These are phyloP conservation scores for Trichoderma sp. DNA, from an alignment of 2,329 filamentous ascomycete species.

Conservation along the genomic window DNA sequence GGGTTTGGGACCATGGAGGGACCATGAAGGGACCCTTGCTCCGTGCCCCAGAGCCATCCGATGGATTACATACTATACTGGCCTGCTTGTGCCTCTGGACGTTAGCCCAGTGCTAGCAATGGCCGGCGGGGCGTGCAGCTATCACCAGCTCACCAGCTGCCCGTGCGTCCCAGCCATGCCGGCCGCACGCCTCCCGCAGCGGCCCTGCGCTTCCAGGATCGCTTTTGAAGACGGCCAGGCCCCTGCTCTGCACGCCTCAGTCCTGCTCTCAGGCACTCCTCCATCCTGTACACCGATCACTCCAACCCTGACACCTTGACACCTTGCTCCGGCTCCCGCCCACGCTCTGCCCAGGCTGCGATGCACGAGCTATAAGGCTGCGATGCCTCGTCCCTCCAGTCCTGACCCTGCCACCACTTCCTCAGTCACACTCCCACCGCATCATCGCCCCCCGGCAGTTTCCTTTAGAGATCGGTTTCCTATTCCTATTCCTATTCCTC, in stretches of 20 bases:
- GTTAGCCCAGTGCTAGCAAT: not conserved
- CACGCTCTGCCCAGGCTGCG: constrained; percentile 35
- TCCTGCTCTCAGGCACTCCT: constrained; percentile 10
- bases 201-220: constrained; percentile 4
- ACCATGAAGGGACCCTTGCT: constrained; percentile 13
- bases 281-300: constrained; percentile 19
- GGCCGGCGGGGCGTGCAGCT: constrained; percentile 7
- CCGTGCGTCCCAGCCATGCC: not conserved
- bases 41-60: constrained; percentile 15
- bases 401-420: constrained; percentile 34
- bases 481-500: constrained; percentile 21
- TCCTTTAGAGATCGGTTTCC: constrained; percentile 26
- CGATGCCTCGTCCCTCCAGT: constrained; percentile 46
- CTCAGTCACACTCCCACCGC: constrained; percentile 27
- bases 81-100: not conserved
- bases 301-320: constrained; percentile 4
- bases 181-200: constrained; percentile 6
- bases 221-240: constrained; percentile 1
- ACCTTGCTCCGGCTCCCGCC: constrained; percentile 22
- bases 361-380: constrained; percentile 54
- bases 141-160: constrained; percentile 8
- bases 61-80: not conserved
- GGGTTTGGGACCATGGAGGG: constrained; percentile 19
- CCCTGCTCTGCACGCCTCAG: constrained; percentile 18
- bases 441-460: constrained; percentile 28